These are phyloP conservation scores for Leishmania martiniquensis DNA, from an alignment of 208 protist species.

Conservation along the genomic window DNA sequence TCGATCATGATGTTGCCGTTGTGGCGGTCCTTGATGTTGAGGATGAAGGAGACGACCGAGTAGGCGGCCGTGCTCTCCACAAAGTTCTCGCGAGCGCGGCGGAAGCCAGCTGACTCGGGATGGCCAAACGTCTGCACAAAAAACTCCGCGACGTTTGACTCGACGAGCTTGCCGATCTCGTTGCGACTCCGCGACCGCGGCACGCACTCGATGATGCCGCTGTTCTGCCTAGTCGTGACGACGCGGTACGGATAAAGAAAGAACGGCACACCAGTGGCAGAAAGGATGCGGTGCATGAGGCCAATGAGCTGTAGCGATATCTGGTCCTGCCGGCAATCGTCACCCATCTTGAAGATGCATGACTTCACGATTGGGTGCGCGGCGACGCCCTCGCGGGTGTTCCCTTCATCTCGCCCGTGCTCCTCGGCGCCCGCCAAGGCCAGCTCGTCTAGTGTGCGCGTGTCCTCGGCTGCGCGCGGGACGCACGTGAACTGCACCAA, in stretches of 20 bases:
- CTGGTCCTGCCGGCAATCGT: slow-evolving; percentile 95
- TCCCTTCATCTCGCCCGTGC: slow-evolving; percentile 21
- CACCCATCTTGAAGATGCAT: slow-evolving; percentile 96
- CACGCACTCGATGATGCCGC: slow-evolving; percentile 94
- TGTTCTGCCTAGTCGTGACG: slow-evolving; percentile 83
- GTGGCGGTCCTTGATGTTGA: slow-evolving; percentile 96
- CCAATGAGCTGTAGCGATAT: slow-evolving; percentile 94
- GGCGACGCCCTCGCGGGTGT: background rate
- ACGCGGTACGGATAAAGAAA: slow-evolving; percentile 95
- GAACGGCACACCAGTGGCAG: slow-evolving; percentile 74
- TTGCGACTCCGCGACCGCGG: slow-evolving; percentile 87
- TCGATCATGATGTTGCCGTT: slow-evolving; percentile 97
- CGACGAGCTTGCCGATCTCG: slow-evolving; percentile 91
- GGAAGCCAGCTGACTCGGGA: slow-evolving; percentile 78
- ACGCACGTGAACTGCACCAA: slow-evolving; percentile 89
- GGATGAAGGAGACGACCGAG: slow-evolving; percentile 94
- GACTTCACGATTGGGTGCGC: slow-evolving; percentile 55
- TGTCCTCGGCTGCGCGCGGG: slow-evolving; percentile 46
- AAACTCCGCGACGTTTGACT: slow-evolving; percentile 90
- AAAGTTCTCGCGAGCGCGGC: slow-evolving; percentile 91
- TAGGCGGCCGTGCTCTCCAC: slow-evolving; percentile 93
- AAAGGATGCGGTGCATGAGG: slow-evolving; percentile 87
- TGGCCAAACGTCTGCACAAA: slow-evolving; percentile 94
- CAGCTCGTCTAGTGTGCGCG: slow-evolving; percentile 24
- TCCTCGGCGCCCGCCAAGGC: slow-evolving; percentile 18